Base-by-base conservation (phyloP, 2,329 filamentous ascomycete species). In the Apiospora marii region DNA sequence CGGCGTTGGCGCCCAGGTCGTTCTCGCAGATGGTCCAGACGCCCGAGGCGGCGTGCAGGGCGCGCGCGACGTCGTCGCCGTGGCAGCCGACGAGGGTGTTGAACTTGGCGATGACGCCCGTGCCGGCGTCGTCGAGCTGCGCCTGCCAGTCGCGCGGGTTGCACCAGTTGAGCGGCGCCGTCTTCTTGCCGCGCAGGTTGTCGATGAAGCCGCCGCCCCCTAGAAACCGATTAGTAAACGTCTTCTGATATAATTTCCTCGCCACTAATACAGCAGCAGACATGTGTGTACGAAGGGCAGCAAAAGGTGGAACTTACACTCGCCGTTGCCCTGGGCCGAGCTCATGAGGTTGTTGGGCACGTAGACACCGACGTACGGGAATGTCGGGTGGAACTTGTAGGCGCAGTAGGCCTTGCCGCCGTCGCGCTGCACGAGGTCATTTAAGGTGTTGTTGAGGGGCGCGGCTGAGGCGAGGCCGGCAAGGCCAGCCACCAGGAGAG, bases 1-100 rank as follows among this genome's bases (percentile, higher is more conserved):
- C 58, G 3, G 58, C 58, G 13, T 82, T 81, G 37, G 89, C 92
- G 71, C 93, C 88, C 13, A 95, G 84, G 82, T 95, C 93, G 79
- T 91, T 67, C 3, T 3, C 16, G 58, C 58, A 67, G 30, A 67
- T 67, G 58, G 58, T 41, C 58, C 58, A 67, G 30, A 67, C 16
- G 58, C 58, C 58, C 58, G 58, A 67, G 58, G 58, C 58, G 30
- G 58, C 58, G 58, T 67, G 58, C 30, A 67, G 58, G 53, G 58
- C 58, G 30, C 58, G 58, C 16, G 58, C 58, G 30, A 67, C 58
- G 30, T 67, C 58, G 58, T 67, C 58, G 14, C 30, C 58, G 30
- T 67, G 30, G 58, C 58, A 67, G 58, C 58, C 58, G 58, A 67
- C 30, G 30, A 41, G 30, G 30, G 58, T 67, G 58, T 67, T 67